Conservation (phyloP, 2,329 filamentous ascomycete genomes). For the Fusarium mangiferae region DNA sequence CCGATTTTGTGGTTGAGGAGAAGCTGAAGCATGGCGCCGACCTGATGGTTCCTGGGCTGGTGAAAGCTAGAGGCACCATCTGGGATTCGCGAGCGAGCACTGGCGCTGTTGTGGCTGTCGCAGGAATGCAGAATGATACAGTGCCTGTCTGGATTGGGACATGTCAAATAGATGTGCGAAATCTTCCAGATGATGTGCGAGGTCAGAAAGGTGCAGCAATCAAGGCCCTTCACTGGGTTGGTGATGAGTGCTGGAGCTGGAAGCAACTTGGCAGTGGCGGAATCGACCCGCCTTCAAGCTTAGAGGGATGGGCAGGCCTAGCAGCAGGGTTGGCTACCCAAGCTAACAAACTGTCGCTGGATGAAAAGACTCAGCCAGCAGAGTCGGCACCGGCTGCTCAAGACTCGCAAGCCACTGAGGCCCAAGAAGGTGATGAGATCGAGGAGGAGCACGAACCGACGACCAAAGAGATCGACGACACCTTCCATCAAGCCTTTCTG, state of each 20-base stretch:
- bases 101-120: conserved; percentile 38
- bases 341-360: background rate
- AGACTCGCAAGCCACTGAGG: background rate
- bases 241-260: conserved; percentile 40
- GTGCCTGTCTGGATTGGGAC: conserved; percentile 36
- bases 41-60: conserved; percentile 37
- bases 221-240: conserved; percentile 38
- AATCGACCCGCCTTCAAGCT: conserved; percentile 22
- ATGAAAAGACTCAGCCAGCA: background rate
- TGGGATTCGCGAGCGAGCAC: conserved; percentile 34
- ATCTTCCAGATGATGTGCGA: conserved; percentile 15
- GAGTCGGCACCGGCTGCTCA: background rate
- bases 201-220: conserved; percentile 35
- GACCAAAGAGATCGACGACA: conserved; percentile 33
- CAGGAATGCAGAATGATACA: conserved; percentile 33
- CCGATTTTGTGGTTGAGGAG: conserved; percentile 39
- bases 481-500: conserved; percentile 36
- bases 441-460: conserved; percentile 31
- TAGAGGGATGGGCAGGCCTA: conserved; percentile 33
- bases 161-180: conserved; percentile 32
- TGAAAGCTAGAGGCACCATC: conserved; percentile 19
- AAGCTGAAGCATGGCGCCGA: conserved; percentile 37
- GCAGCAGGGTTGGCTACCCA: background rate
- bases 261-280: conserved; percentile 36
- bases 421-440: background rate